Conservation (phyloP, 2,329 filamentous ascomycete species). For the Talaromyces sp. region DNA sequence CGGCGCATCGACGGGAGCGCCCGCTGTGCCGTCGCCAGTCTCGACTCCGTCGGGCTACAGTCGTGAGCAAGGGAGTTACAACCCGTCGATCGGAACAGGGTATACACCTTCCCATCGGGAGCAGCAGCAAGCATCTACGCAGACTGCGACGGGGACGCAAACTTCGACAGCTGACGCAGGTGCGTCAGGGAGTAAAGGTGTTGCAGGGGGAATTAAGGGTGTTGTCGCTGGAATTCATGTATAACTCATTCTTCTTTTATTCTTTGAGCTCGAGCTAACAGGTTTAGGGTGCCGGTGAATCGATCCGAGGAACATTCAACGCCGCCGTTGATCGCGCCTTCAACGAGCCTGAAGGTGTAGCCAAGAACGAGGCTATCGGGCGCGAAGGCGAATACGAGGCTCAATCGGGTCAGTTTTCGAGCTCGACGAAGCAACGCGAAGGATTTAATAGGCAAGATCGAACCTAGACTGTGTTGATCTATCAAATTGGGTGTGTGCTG, state of each 20-base stretch:
- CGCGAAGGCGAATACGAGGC: conserved; percentile 36
- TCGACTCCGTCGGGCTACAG: conserved; percentile 17
- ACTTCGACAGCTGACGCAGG: neutral
- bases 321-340: conserved; percentile 40
- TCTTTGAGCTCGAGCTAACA: neutral
- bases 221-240: conserved; percentile 36
- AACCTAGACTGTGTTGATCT: neutral
- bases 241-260: conserved; percentile 17
- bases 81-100: conserved; percentile 27
- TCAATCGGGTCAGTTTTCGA: conserved; percentile 28
- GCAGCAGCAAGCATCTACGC: neutral
- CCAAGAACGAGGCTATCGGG: conserved; percentile 38
- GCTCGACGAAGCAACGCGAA: conserved; percentile 21
- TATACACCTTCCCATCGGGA: neutral
- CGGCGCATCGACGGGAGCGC: conserved; percentile 30
- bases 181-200: neutral
- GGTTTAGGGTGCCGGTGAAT: conserved; percentile 40
- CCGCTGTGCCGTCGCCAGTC: conserved; percentile 25
- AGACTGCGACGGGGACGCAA: neutral
- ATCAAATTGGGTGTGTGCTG: neutral
- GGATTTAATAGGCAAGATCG: neutral
- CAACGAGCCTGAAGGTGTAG: conserved; percentile 34
- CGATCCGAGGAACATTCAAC: conserved; percentile 37
- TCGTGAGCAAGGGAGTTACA: conserved; percentile 23
- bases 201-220: conserved; percentile 28